Conservation (phyloP, 306 rosid genomes). For the Lotus japonicus region DNA sequence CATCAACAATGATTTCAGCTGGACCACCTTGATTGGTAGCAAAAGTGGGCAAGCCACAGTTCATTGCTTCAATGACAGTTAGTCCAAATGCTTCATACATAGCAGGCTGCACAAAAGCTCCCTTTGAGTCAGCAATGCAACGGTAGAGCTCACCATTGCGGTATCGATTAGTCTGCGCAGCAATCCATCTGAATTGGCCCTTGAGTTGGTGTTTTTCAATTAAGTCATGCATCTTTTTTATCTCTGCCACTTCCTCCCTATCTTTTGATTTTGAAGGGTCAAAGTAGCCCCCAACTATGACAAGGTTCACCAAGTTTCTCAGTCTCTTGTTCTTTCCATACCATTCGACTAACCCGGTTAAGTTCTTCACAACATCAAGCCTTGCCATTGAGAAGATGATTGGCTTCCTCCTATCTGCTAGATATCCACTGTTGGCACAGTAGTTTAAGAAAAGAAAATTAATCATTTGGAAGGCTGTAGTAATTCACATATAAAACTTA, state of each 20-base stretch:
- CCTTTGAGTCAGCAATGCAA: constrained; percentile 71
- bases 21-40: constrained; percentile 99
- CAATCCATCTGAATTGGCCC: constrained; percentile 93
- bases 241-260: constrained; percentile 80
- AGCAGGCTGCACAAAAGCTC: constrained; percentile 95
- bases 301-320: constrained; percentile 75
- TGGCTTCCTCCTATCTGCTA: constrained; percentile 67
- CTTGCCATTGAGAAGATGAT: constrained; percentile 92
- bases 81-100: constrained; percentile 93
- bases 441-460: neutral
- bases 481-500: neutral
- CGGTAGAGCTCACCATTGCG: constrained; percentile 90
- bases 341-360: constrained; percentile 74
- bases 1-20: constrained; percentile 85
- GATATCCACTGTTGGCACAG: constrained; percentile 54
- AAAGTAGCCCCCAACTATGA: constrained; percentile 86
- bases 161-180: constrained; percentile 70
- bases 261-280: constrained; percentile 91
- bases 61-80: constrained; percentile 98
- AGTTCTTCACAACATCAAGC: constrained; percentile 82
- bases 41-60: constrained; percentile 89
- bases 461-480: neutral
- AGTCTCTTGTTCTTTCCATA: constrained; percentile 68
- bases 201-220: constrained; percentile 63
- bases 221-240: constrained; percentile 62